Base-by-base conservation (phyloP, 2,329 filamentous ascomycete genomes). In the Akanthomyces lecanii region DNA sequence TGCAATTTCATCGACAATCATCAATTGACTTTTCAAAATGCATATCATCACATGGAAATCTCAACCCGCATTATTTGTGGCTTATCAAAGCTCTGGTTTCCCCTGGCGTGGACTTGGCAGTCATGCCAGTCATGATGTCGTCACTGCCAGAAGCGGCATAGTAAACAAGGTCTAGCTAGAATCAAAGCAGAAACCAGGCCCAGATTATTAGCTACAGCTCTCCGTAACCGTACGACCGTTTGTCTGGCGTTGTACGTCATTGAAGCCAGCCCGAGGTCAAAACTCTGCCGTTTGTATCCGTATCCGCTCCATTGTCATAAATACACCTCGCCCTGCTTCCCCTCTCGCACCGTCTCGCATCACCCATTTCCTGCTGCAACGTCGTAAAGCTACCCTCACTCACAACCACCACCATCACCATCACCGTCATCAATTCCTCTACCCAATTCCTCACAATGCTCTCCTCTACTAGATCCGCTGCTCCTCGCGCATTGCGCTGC, bases 71-170 rank as follows among this genome's bases (percentile, higher is more conserved):
- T 11, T 40, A 40, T 40, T 28, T 14, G 4, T 44, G 44, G 25
- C 40, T 33, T 45, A 5, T 33, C 23, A 11, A 16, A 40, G 38
- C 4, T 40, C 40, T 10, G 7, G 6, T 23, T 45, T 18, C 52
- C 38, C 53, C 53, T 33, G 40, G 40, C 53, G 5, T 18, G 11
- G 11, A 21, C 30, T n/a, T 12, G 23, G 11, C 12, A 56, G 40
- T 56, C 40, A 23, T 56, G 18, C 21, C 21, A 36, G 47, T 60
- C 45, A 60, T 60, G 16, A 52, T 60, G 57, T 21, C 57, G 57
- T 60, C 57, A 60, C 47, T 30, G 36, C 56, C 56, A 60, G 56
- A 51, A 60, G 30, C 21, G 56, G 56, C 21, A 30, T 50, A 36
- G 56, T 10, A 28, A 58, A 7, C 28, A 50, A 47, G 55, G 44